Evolutionary conservation across 768 basidiomycete genomes (phyloP), one percentile per base, ranked within the genome.

Genomic region (Podaxis sp.): DNA sequence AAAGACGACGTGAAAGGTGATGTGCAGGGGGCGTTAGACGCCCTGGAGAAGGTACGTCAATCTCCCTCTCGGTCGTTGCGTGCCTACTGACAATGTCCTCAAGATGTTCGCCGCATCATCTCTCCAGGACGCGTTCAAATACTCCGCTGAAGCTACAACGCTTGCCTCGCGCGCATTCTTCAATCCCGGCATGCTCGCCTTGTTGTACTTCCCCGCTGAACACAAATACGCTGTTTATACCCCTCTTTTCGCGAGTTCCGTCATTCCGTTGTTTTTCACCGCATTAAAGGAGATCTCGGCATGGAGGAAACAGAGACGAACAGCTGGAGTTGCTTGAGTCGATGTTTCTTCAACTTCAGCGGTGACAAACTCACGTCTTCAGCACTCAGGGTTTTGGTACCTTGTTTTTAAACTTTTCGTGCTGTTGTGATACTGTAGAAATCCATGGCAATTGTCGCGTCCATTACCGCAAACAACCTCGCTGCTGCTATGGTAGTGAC

Each of bases 221-320:
- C 97, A 98, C 77, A 98, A 91, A 70, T 95, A 94, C 71, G 95
- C 95, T 1, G 93, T 99, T 7, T 98, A 98, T 71, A 89, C 93
- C 0, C 96, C 97, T 0, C 74, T 99, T 36, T 98, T 99, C 71
- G 96, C 93, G 1, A 95, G 93, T 51, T 83, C 94, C 5, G 79
- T 91, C 2, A 88, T 95, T 28, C 95, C 95, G 4, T 72, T 98
- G 56, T 61, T 94, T 9, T 86, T 91, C 2, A 86, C 91, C 1
- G 78, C 89, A 10, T 63, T 92, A 23, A 82, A 86, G 69, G 95
- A 96, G 71, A 55, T 90, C n/a, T 68, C 77, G 42, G 82, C 81
- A 0, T 93, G 90, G 89, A 77, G 76, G 59, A 70, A 67, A 59
- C 71, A 79, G 58, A 61, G 53, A 28, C 36, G 50, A 27, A 38